Evolutionary conservation across 192 early-diverging fungal species (phyloP).

Genomic region (Coemansia sp.): DNA sequence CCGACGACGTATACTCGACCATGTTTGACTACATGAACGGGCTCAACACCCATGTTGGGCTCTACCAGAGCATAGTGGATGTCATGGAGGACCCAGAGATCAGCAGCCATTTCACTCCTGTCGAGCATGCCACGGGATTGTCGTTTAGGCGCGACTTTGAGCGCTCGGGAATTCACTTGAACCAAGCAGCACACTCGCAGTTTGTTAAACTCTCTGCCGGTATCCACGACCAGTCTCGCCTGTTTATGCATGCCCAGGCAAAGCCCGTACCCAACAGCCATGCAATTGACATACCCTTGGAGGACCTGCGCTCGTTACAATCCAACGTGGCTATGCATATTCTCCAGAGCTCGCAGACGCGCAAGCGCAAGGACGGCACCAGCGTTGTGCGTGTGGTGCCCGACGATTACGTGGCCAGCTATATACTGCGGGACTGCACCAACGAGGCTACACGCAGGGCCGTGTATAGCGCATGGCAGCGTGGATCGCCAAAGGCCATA

Average conservation of each 20-base stretch:
- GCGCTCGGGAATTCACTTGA: slow-evolving; percentile 89
- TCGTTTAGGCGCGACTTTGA: slow-evolving; percentile 91
- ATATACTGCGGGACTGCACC: slow-evolving; percentile 51
- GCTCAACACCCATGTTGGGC: slow-evolving; percentile 84
- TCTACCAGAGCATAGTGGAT: slow-evolving; percentile 74
- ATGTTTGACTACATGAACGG: slow-evolving; percentile 85
- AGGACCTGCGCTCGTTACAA: slow-evolving; percentile 58
- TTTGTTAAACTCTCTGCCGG: slow-evolving; percentile 83
- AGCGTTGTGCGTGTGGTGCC: slow-evolving; percentile 21
- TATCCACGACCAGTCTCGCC: slow-evolving; percentile 72
- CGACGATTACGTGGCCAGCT: slow-evolving; percentile 35
- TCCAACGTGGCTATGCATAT: slow-evolving; percentile 55
- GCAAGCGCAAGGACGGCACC: slow-evolving; percentile 27
- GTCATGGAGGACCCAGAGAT: slow-evolving; percentile 62
- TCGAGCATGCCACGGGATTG: slow-evolving; percentile 73
- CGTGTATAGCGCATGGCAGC: slow-evolving; percentile 76
- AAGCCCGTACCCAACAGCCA: slow-evolving; percentile 6
- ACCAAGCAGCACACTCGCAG: slow-evolving; percentile 55
- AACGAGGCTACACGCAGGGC: slow-evolving; percentile 62
- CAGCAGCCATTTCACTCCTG: slow-evolving; percentile 52
- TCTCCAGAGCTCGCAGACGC: slow-evolving; percentile 25
- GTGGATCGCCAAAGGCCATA: slow-evolving; percentile 61
- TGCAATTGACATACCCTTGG: slow-evolving; percentile 24
- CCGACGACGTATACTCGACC: slow-evolving; percentile 69
- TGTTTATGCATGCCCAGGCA: slow-evolving; percentile 57